Evolutionary conservation across 2,329 filamentous ascomycete genomes (phyloP).

Genomic region (Daldinia sp.): DNA sequence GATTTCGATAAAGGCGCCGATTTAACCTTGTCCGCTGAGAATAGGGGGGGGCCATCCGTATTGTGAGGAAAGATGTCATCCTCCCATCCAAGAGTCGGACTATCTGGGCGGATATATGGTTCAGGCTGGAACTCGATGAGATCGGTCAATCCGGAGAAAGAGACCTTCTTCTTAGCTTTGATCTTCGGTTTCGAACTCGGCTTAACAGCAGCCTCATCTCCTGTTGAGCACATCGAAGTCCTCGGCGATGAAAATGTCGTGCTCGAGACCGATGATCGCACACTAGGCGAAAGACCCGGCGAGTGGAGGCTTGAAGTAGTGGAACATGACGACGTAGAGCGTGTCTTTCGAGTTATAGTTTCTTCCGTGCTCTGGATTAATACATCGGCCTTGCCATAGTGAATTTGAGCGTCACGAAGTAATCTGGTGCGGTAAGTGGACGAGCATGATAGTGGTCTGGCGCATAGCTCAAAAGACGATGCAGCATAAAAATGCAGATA

Average conservation of each 20-base stretch:
- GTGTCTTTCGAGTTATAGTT: conserved; percentile 47
- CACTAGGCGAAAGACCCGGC: conserved; percentile 56
- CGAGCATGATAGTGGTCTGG: conserved; percentile 56
- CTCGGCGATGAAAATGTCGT: conserved; percentile 57
- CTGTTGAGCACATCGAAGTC: conserved; percentile 51
- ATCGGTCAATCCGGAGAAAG: conserved; percentile 50
- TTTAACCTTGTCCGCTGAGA: conserved; percentile 11
- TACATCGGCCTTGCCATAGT: conserved; percentile 59
- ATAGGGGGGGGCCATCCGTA: conserved; percentile 14
- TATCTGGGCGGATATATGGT: conserved; percentile 64
- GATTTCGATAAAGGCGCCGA: not conserved
- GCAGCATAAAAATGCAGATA: conserved; percentile 70
- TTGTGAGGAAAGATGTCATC: conserved; percentile 44
- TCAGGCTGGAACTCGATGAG: conserved; percentile 49
- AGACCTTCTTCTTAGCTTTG: conserved; percentile 53
- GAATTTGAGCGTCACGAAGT: conserved; percentile 59
- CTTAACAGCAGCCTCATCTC: conserved; percentile 33
- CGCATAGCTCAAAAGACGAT: conserved; percentile 65
- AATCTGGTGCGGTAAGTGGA: conserved; percentile 58
- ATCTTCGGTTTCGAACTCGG: conserved; percentile 13
- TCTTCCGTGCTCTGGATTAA: conserved; percentile 60
- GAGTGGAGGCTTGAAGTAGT: conserved; percentile 54
- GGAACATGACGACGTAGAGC: conserved; percentile 50
- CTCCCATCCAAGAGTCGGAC: conserved; percentile 65
- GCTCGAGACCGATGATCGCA: conserved; percentile 56